Base-by-base conservation (phyloP, 139 green algal genomes). In the Tetraselmis chui region DNA sequence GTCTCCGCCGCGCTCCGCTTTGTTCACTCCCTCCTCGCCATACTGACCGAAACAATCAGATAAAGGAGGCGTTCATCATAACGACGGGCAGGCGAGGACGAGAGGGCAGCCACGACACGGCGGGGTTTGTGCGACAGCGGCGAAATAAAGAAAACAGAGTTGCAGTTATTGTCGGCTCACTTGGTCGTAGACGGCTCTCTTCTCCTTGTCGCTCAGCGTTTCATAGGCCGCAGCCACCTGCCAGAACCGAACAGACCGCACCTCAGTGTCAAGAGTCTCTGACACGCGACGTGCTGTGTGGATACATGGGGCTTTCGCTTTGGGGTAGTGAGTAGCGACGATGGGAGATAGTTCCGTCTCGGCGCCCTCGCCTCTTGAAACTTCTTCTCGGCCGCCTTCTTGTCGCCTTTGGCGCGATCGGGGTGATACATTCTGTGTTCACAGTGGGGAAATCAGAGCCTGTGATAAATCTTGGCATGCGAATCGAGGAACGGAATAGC, bases 191-290 rank as follows among this genome's bases (percentile, higher is more conserved):
- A 92, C 78, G 1, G 78, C 29, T 23, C 90, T 80, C 86, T 97
- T 96, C 67, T 97, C 89, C 0, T 84, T 28, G 29, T 98, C 94
- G 2, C 83, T 89, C n/a, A 97, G 87, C 24, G 90, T 87, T 79
- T 98, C 94, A 32, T 98, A 97, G 0, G 94, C 94, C 32, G 75
- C 81, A 11, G 90, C 92, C 27, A 94, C 84, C 84, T 91, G 81
- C 80, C 45, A n/a, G n/a, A n/a, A n/a, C n/a, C n/a, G n/a, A n/a
- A n/a, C n/a, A n/a, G n/a, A n/a, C n/a, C n/a, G n/a, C n/a, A n/a
- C n/a, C n/a, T n/a, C n/a, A n/a, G n/a, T n/a, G n/a, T n/a, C n/a
- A n/a, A n/a, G n/a, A n/a, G n/a, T n/a, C n/a, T n/a, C n/a, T n/a
- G n/a, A n/a, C n/a, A n/a, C n/a, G n/a, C n/a, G n/a, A n/a, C n/a